A percentile compares a stretch with the other conserved stretches of the same genome.
Evolutionary conservation across 2,329 filamentous ascomycete genomes (phyloP).

Genomic region (Penicillium sp.): DNA sequence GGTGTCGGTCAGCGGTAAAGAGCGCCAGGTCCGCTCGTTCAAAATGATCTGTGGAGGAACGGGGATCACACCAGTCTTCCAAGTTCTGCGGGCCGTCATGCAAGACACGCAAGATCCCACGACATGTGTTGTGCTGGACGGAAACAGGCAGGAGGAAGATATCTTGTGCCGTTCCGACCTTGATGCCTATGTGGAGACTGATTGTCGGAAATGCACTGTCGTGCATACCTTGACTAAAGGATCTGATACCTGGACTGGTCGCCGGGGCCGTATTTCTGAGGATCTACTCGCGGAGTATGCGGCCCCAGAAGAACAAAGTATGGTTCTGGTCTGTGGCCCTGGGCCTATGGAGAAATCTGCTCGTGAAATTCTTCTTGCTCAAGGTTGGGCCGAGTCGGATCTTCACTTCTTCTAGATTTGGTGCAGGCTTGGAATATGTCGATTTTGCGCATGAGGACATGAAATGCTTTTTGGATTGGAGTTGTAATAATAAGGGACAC

Average conservation of each 20-base stretch:
- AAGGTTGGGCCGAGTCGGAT: conserved; percentile 72
- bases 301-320: conserved; percentile 46
- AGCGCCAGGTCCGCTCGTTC: conserved; percentile 63
- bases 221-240: conserved; percentile 68
- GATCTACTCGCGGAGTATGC: conserved; percentile 61
- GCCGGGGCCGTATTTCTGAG: conserved; percentile 64
- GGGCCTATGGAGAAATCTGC: conserved; percentile 69
- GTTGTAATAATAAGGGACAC: not conserved
- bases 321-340: conserved; percentile 80
- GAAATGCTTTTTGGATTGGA: not conserved
- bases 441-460: not conserved
- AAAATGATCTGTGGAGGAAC: conserved; percentile 85
- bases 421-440: not conserved
- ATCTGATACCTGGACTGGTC: conserved; percentile 63
- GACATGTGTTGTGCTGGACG: conserved; percentile 70
- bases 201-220: conserved; percentile 58
- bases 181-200: conserved; percentile 58
- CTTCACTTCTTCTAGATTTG: conserved; percentile 67
- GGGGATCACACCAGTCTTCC: conserved; percentile 90
- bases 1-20: conserved; percentile 59
- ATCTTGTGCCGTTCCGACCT: conserved; percentile 77
- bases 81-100: conserved; percentile 74
- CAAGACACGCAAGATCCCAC: conserved; percentile 63
- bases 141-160: conserved; percentile 73
- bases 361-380: conserved; percentile 53